Evolutionary conservation across 2,329 filamentous ascomycete species (phyloP).

Genomic region (Penicillium decumbens): DNA sequence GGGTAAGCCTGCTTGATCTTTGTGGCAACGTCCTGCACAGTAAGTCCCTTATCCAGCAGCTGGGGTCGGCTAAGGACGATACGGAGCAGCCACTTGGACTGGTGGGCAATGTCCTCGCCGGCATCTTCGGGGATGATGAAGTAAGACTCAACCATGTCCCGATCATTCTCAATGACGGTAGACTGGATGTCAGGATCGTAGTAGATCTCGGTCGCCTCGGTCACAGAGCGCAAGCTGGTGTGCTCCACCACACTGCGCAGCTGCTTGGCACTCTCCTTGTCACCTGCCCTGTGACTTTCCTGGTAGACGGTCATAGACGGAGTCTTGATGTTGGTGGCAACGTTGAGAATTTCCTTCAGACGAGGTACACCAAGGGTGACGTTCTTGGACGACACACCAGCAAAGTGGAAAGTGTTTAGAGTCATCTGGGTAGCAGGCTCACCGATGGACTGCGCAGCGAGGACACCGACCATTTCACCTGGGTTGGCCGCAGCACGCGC

Average conservation of each 20-base stretch:
- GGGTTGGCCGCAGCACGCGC: conserved; percentile 78
- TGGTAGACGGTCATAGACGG: conserved; percentile 94
- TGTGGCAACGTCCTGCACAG: conserved; percentile 82
- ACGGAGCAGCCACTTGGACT: conserved; percentile 93
- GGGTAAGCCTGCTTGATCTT: conserved; percentile 87
- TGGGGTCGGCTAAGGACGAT: conserved; percentile 90
- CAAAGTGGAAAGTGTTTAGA: conserved; percentile 98
- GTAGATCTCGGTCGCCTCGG: conserved; percentile 89
- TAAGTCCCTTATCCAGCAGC: conserved; percentile 84
- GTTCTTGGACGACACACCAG: conserved; percentile 99
- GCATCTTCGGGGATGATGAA: conserved; percentile 89
- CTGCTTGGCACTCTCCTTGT: conserved; percentile 75
- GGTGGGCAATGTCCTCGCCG: conserved; percentile 55
- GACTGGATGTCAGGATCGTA: conserved; percentile 87
- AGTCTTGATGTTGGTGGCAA: conserved; percentile 97
- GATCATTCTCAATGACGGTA: conserved; percentile 81
- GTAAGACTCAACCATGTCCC: conserved; percentile 94
- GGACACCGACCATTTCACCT: conserved; percentile 97
- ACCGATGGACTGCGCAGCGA: conserved; percentile 96
- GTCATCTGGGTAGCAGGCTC: conserved; percentile 99
- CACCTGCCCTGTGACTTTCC: conserved; percentile 54
- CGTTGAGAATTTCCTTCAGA: conserved; percentile 98
- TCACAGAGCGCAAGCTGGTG: conserved; percentile 87
- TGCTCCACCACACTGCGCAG: conserved; percentile 89
- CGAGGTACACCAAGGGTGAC: conserved; percentile 97